Conservation (phyloP, 306 rosid genomes). For the Potentilla sterilis region DNA sequence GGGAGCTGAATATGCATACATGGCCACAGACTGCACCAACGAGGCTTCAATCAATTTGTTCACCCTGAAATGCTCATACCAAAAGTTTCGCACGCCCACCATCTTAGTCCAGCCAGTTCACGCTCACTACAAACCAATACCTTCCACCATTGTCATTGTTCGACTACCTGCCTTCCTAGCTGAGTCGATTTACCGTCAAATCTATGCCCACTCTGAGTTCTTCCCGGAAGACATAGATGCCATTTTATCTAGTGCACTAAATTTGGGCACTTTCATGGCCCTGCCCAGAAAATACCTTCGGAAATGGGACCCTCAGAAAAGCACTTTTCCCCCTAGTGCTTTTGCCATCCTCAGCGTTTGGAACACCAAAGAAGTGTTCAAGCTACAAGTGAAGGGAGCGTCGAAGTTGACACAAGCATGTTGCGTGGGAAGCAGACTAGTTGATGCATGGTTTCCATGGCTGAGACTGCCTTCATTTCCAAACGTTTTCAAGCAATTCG, state of each 20-base stretch:
- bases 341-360: slow-evolving; percentile 82
- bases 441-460: slow-evolving; percentile 88
- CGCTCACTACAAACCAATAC: slow-evolving; percentile 66
- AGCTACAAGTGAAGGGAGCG: slow-evolving; percentile 70
- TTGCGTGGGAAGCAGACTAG: slow-evolving; percentile 63
- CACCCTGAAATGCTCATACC: slow-evolving; percentile 66
- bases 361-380: slow-evolving; percentile 90
- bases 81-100: slow-evolving; percentile 66
- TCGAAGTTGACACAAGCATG: slow-evolving; percentile 56
- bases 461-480: slow-evolving; percentile 83
- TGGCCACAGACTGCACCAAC: slow-evolving; percentile 89
- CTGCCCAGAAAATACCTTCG: slow-evolving; percentile 48
- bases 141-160: slow-evolving; percentile 36
- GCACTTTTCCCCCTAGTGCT: slow-evolving; percentile 42
- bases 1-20: slow-evolving; percentile 69
- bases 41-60: slow-evolving; percentile 79
- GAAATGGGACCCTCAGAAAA: slow-evolving; percentile 47
- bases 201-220: slow-evolving; percentile 65
- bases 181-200: slow-evolving; percentile 37
- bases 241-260: slow-evolving; percentile 62
- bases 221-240: slow-evolving; percentile 60
- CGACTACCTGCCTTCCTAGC: slow-evolving; percentile 43
- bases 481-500: slow-evolving; percentile 74
- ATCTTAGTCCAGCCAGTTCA: slow-evolving; percentile 87
- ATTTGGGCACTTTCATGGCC: slow-evolving; percentile 86